Evolutionary conservation across 306 rosid species (phyloP).

Genomic region (Cucumis sativus): DNA sequence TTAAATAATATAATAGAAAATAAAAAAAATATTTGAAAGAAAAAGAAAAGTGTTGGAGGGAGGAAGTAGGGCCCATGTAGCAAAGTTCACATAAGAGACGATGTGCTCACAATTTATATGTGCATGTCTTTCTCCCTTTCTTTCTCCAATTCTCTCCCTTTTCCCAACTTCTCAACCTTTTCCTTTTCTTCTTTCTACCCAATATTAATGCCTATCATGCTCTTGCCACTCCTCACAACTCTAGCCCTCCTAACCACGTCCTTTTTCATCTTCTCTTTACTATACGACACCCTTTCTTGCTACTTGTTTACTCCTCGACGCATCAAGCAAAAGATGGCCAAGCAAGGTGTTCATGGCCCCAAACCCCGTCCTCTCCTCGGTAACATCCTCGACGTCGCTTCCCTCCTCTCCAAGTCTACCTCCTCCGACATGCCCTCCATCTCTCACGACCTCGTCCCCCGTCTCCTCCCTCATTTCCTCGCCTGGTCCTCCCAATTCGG

Average conservation of each 20-base stretch:
- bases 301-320: conserved; percentile 65
- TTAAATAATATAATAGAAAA: too few species aligned
- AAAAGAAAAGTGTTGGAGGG: neutral
- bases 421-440: conserved; percentile 67
- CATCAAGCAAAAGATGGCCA: conserved; percentile 59
- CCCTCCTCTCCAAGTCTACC: conserved; percentile 57
- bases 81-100: neutral
- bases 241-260: conserved; percentile 10
- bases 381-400: conserved; percentile 67
- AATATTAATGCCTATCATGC: neutral
- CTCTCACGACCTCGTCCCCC: conserved; percentile 68
- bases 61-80: neutral
- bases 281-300: conserved; percentile 34
- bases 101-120: neutral
- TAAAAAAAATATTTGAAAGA: too few species aligned
- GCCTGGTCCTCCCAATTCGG: conserved; percentile 69
- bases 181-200: neutral
- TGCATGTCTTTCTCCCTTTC: neutral
- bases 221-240: neutral
- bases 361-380: conserved; percentile 66
- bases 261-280: conserved; percentile 29
- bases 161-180: too few species aligned
- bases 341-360: conserved; percentile 90
- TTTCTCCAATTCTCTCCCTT: neutral
- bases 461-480: conserved; percentile 74